phyloP scores from a whole-genome alignment of 441 rosid species.

The Melastoma candidum region DNA sequence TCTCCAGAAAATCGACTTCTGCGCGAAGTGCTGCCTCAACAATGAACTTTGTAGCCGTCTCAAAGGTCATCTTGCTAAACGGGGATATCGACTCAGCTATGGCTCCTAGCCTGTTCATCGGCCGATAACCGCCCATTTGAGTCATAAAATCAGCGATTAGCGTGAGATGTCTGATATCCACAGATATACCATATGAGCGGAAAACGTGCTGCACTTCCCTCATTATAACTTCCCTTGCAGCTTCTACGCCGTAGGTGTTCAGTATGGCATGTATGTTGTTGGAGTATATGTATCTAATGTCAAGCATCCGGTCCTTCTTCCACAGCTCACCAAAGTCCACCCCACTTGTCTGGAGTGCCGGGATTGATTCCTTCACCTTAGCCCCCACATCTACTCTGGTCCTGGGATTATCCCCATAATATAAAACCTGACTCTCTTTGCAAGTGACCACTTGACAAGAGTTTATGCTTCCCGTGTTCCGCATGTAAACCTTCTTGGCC shows the following conservation, averaged over 20 bases:
- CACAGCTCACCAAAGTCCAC: slow-evolving; percentile 66
- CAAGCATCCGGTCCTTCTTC: slow-evolving; percentile 66
- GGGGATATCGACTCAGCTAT: slow-evolving; percentile 78
- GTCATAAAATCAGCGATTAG: slow-evolving; percentile 96
- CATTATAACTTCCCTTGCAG: slow-evolving; percentile 85
- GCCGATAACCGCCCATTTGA: slow-evolving; percentile 73
- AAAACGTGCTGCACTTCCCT: slow-evolving; percentile 82
- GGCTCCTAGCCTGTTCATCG: slow-evolving; percentile 90
- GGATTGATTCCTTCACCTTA: slow-evolving; percentile 42
- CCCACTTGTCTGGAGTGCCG: slow-evolving; percentile 70
- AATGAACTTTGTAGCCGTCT: slow-evolving; percentile 91
- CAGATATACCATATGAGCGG: slow-evolving; percentile 70
- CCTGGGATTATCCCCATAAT: slow-evolving; percentile 70
- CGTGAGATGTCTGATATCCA: slow-evolving; percentile 65
- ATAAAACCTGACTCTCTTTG: slow-evolving; percentile 73
- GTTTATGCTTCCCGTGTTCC: slow-evolving; percentile 73
- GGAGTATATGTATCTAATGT: slow-evolving; percentile 68
- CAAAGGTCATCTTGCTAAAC: slow-evolving; percentile 83
- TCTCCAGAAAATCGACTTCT: slow-evolving; percentile 55
- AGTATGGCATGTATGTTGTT: slow-evolving; percentile 74
- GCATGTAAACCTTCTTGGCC: slow-evolving; percentile 82
- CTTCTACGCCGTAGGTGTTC: slow-evolving; percentile 78
- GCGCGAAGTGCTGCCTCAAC: slow-evolving; percentile 79
- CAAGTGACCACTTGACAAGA: slow-evolving; percentile 35
- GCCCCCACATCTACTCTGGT: slow-evolving; percentile 42